phyloP scores from a whole-genome alignment of 176 grass and related monocot genomes.

The Luzula sylvatica region DNA sequence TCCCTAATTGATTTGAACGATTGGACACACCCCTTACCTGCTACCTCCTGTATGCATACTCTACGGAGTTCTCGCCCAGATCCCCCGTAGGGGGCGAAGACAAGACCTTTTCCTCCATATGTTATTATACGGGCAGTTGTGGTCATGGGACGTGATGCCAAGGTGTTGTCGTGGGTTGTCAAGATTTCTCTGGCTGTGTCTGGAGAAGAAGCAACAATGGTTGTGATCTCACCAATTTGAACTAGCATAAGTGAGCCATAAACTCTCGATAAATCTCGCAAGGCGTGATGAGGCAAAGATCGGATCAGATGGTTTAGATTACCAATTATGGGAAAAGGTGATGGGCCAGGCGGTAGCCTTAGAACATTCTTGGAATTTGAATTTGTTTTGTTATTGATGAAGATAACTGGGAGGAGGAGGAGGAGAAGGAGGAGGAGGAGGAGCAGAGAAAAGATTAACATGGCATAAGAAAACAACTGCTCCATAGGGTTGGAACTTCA shows the following conservation, averaged over 20 bases:
- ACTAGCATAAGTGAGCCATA: conserved; percentile 14
- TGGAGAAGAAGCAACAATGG: conserved; percentile 14
- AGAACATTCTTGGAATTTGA: too few species aligned
- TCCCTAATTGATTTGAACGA: conserved; percentile 13
- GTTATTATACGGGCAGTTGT: neutral
- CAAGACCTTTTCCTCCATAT: neutral
- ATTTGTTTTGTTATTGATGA: too few species aligned
- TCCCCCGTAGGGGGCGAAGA: neutral
- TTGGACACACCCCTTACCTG: neutral
- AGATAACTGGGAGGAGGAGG: too few species aligned
- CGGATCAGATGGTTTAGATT: conserved; percentile 26
- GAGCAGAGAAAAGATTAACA: too few species aligned
- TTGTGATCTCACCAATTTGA: conserved; percentile 8
- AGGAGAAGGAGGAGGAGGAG: too few species aligned
- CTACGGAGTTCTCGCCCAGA: neutral
- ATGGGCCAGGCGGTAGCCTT: too few species aligned
- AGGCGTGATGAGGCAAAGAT: neutral
- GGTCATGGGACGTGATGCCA: neutral
- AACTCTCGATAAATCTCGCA: neutral
- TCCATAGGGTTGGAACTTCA: too few species aligned
- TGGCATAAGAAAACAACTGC: too few species aligned
- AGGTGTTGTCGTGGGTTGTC: conserved; percentile 12
- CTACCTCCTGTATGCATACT: neutral
- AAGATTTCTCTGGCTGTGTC: conserved; percentile 13
- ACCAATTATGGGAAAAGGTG: conserved; percentile 20